These are phyloP conservation scores for Diutina scorzettiae DNA, from an alignment of 1,139 yeast species.

Conservation along the genomic window DNA sequence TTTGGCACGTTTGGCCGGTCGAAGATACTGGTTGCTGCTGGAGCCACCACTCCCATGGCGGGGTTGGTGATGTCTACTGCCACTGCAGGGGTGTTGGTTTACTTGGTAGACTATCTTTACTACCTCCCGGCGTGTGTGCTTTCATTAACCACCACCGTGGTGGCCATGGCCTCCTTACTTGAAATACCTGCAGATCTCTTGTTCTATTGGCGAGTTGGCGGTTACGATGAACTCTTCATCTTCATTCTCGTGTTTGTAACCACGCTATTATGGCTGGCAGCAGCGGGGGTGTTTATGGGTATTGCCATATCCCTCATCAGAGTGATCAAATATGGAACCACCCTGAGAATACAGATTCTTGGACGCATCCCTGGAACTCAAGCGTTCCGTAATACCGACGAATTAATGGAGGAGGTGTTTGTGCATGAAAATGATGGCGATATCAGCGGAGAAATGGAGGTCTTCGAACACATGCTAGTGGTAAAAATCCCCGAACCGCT, in stretches of 20 bases:
- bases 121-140: slow-evolving; percentile 24
- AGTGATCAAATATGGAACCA: slow-evolving; percentile 18
- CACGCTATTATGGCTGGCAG: slow-evolving; percentile 21
- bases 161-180: slow-evolving; percentile 24
- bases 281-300: slow-evolving; percentile 23
- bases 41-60: slow-evolving; percentile 24
- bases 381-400: slow-evolving; percentile 24
- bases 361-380: slow-evolving; percentile 22
- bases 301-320: slow-evolving; percentile 18
- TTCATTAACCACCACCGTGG: slow-evolving; percentile 23
- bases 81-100: slow-evolving; percentile 15
- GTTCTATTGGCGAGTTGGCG: slow-evolving; percentile 20
- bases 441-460: slow-evolving; percentile 8
- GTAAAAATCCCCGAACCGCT: slow-evolving; percentile 9
- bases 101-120: slow-evolving; percentile 16
- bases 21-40: slow-evolving; percentile 21
- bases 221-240: slow-evolving; percentile 21
- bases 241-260: slow-evolving; percentile 15
- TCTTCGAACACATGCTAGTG: slow-evolving; percentile 9
- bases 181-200: slow-evolving; percentile 21
- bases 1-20: slow-evolving; percentile 29
- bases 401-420: slow-evolving; percentile 21
- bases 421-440: not conserved
- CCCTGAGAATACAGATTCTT: slow-evolving; percentile 21
- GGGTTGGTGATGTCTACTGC: slow-evolving; percentile 18